These are phyloP conservation scores for Magnaporthales sp. DNA, from an alignment of 2,329 filamentous ascomycete genomes.

Conservation along the genomic window DNA sequence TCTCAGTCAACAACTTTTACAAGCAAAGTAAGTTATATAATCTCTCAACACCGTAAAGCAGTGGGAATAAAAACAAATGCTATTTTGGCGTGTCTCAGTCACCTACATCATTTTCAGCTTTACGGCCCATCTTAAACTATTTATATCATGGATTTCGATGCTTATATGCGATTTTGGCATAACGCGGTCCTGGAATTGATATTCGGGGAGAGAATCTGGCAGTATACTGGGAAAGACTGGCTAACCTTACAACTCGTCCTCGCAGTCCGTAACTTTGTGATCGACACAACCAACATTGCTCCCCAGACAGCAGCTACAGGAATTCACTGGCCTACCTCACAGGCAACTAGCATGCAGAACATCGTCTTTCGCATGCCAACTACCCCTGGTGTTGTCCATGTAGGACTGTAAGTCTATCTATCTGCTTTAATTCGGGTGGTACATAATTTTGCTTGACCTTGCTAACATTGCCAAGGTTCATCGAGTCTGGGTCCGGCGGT, in stretches of 20 bases:
- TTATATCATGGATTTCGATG: too few species aligned
- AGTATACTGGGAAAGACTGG: neutral
- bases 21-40: slow-evolving; percentile 30
- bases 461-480: slow-evolving; percentile 21
- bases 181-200: too few species aligned
- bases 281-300: slow-evolving; percentile 47
- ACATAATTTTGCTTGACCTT: neutral
- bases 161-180: too few species aligned
- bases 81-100: too few species aligned
- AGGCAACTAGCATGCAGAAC: slow-evolving; percentile 53
- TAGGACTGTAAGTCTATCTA: slow-evolving; percentile 34
- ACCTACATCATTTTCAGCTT: too few species aligned
- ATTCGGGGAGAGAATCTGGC: too few species aligned
- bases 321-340: slow-evolving; percentile 63
- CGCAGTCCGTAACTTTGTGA: slow-evolving; percentile 42
- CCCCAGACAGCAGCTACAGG: slow-evolving; percentile 38
- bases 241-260: neutral
- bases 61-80: too few species aligned
- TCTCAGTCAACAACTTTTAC: slow-evolving; percentile 51
- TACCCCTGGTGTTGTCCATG: slow-evolving; percentile 39
- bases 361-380: slow-evolving; percentile 45
- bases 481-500: slow-evolving; percentile 39
- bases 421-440: neutral
- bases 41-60: too few species aligned
- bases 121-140: too few species aligned